phyloP scores from a whole-genome alignment of 305 asterid genomes.

The Coffea humblotiana region DNA sequence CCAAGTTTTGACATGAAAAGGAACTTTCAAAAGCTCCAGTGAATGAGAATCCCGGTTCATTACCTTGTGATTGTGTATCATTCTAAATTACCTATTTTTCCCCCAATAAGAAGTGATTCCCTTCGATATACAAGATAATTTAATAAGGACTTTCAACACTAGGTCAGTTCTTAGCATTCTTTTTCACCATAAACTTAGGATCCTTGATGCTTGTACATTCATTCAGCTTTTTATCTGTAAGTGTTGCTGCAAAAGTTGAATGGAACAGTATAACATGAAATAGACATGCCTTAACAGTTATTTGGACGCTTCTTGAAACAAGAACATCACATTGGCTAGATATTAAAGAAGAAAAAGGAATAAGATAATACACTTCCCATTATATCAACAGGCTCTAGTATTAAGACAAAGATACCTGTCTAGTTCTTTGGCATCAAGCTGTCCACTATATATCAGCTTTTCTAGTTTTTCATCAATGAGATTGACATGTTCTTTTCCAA shows the following conservation, averaged over 20 bases:
- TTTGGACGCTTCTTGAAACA: not conserved
- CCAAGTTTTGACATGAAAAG: not conserved
- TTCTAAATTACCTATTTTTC: no score
- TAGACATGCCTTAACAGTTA: not conserved
- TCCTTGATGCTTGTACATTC: not conserved
- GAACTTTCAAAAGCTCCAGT: no score
- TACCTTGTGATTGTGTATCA: no score
- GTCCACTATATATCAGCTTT: constrained; percentile 88
- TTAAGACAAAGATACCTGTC: constrained; percentile 58
- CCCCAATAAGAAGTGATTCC: not conserved
- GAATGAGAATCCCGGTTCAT: no score
- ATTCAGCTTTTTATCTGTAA: not conserved
- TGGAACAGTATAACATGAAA: not conserved
- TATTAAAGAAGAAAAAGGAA: not conserved
- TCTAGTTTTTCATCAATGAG: constrained; percentile 83
- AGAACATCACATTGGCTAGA: not conserved
- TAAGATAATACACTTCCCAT: not conserved
- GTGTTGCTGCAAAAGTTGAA: not conserved
- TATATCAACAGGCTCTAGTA: not conserved
- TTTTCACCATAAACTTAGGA: not conserved
- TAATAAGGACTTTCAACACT: not conserved
- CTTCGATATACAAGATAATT: not conserved
- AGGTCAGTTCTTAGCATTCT: no score
- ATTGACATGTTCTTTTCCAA: constrained; percentile 90
- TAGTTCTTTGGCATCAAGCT: constrained; percentile 85